A percentile compares a stretch with the other conserved stretches of the same genome.
Conservation (phyloP, 208 protist genomes). For the Leishmania tropica region DNA sequence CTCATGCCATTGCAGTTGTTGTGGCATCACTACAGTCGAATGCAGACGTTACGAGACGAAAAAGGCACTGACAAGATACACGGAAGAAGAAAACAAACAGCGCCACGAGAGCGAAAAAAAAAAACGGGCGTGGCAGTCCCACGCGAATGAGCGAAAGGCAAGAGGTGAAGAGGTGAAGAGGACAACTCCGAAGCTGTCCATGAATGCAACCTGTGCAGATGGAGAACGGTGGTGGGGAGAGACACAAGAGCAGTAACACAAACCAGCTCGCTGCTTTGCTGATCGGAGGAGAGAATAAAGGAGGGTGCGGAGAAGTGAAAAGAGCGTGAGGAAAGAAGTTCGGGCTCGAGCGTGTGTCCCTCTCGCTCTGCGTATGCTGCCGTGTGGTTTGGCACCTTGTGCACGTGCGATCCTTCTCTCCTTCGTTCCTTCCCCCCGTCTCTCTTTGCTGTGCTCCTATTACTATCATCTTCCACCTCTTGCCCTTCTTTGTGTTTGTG, state of each 20-base stretch:
- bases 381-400: not conserved
- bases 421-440: no score
- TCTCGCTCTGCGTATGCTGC: not conserved
- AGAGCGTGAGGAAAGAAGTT: not conserved
- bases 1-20: not conserved
- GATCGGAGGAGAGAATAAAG: not conserved
- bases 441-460: not conserved
- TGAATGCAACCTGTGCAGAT: not conserved
- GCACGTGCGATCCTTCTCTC: not conserved
- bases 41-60: not conserved
- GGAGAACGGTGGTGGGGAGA: not conserved
- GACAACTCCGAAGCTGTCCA: not conserved
- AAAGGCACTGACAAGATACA: not conserved
- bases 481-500: not conserved
- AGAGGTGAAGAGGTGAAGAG: not conserved
- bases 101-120: not conserved
- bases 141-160: no score
- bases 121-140: not conserved
- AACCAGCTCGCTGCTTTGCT: not conserved
- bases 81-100: not conserved
- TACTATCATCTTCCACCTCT: not conserved
- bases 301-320: not conserved
- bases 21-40: not conserved
- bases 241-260: conserved; percentile 9
- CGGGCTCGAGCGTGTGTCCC: not conserved